phyloP scores from a whole-genome alignment of 495 filamentous ascomycete genomes.

The Aspergillus incahuasiensis region DNA sequence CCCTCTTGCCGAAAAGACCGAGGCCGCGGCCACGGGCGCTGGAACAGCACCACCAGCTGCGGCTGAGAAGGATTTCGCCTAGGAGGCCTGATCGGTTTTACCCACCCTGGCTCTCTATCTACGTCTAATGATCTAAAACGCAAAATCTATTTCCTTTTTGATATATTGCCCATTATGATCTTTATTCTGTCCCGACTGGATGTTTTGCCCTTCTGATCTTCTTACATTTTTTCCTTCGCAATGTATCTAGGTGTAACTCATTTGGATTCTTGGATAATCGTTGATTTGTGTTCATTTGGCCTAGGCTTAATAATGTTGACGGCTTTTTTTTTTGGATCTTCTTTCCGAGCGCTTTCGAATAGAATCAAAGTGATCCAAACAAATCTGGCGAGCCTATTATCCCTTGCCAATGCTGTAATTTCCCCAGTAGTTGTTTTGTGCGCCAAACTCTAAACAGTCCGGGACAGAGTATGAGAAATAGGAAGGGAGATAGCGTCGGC shows the following conservation, averaged over 20 bases:
- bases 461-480: no score
- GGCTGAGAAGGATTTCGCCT: constrained; percentile 9
- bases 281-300: no score
- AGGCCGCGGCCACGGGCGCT: not conserved
- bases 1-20: not conserved
- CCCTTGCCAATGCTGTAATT: no score
- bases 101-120: not conserved
- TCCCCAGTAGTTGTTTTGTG: no score
- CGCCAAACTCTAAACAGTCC: no score
- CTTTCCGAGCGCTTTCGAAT: no score
- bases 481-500: no score
- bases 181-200: not conserved
- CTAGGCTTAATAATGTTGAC: no score
- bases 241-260: not conserved
- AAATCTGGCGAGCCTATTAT: no score
- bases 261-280: not conserved
- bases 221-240: not conserved
- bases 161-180: not conserved
- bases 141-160: constrained; percentile 1
- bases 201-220: not conserved
- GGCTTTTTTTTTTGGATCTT: no score
- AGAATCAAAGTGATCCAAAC: no score
- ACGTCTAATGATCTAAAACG: not conserved
- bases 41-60: not conserved
- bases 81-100: not conserved